phyloP scores from a whole-genome alignment of 2,329 filamentous ascomycete genomes.

The Fusarium mexicanum region DNA sequence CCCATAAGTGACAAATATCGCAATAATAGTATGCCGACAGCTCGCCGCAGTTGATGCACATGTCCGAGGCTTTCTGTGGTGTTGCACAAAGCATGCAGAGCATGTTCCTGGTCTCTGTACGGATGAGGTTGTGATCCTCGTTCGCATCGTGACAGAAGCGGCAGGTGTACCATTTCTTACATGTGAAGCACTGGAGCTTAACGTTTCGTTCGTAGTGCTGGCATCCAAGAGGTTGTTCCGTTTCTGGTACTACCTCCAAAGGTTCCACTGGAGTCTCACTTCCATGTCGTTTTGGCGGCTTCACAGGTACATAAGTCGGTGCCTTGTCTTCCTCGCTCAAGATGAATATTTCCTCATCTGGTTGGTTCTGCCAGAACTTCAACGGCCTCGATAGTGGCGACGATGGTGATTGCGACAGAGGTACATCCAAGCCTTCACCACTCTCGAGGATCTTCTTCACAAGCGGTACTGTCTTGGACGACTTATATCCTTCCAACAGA shows the following conservation, averaged over 20 bases:
- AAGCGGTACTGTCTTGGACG: slow-evolving; percentile 43
- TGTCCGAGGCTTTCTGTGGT: slow-evolving; percentile 82
- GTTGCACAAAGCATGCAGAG: slow-evolving; percentile 94
- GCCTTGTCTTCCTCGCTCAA: slow-evolving; percentile 69
- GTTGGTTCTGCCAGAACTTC: slow-evolving; percentile 66
- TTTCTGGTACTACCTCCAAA: slow-evolving; percentile 37
- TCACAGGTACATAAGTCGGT: slow-evolving; percentile 73
- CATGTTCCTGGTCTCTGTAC: slow-evolving; percentile 92
- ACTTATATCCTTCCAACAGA: slow-evolving; percentile 73
- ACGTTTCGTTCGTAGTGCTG: slow-evolving; percentile 95
- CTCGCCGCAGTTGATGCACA: slow-evolving; percentile 80
- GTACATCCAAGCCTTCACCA: slow-evolving; percentile 38
- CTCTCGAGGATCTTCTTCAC: slow-evolving; percentile 26
- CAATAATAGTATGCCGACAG: slow-evolving; percentile 92
- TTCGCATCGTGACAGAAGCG: slow-evolving; percentile 90
- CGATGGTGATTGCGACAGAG: slow-evolving; percentile 53
- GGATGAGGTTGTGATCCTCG: slow-evolving; percentile 81
- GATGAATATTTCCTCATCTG: slow-evolving; percentile 59
- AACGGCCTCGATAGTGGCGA: slow-evolving; percentile 59
- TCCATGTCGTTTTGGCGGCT: slow-evolving; percentile 56
- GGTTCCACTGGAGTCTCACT: slow-evolving; percentile 51
- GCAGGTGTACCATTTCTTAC: slow-evolving; percentile 92
- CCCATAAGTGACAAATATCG: slow-evolving; percentile 94
- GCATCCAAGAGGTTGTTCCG: slow-evolving; percentile 72
- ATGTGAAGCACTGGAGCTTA: slow-evolving; percentile 92